Evolutionary conservation across 2,329 filamentous ascomycete species (phyloP), one percentile per base, ranked within the genome.

Genomic region (Pseudopyricularia javanii): DNA sequence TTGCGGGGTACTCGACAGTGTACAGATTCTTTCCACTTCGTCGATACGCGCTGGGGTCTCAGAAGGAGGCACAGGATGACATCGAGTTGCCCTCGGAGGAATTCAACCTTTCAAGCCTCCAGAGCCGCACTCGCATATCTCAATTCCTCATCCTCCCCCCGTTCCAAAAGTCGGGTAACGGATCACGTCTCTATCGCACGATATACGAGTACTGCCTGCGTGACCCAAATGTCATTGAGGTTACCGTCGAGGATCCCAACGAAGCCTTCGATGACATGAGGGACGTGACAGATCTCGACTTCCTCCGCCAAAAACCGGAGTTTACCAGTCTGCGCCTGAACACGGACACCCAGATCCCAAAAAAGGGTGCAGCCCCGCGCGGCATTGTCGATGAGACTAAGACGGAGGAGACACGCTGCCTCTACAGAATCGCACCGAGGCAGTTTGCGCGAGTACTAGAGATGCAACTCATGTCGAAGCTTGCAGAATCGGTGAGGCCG

Each of bases 201-300:
- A 88, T 97, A 59, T 91, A 89, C 62, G 70, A 77, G 7, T 70
- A 82, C 59, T 86, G 88, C 57, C 75, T 86, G 54, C 74, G 79
- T 33, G 79, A 86, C 54, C 66, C 78, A 0, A 82, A 84, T 55
- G 85, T 90, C 7, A 75, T 82, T 53, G 91, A 97, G 64, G 79
- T 98, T 61, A 94, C 91, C 0, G 84, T 98, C 6, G 93, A 98
- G 69, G 91, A 97, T 56, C 94, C 93, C 0, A 97, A 88, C 62
- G 87, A 91, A 63, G 81, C 78, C 1, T 94, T 94, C 59, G 87
- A 93, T 62, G 81, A 88, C 55, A 73, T 94, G 60, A 80, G 88
- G 58, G 88, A 93, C 63, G 72, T 85, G 51, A 83, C 81, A 59
- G 88, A 94, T 61, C 70, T 91, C 32, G 70, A 73, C 4, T 82